Percentiles rank a stretch among this genome's conserved stretches.
phyloP scores from a whole-genome alignment of 345 rosid species.

The Salix suchowensis region DNA sequence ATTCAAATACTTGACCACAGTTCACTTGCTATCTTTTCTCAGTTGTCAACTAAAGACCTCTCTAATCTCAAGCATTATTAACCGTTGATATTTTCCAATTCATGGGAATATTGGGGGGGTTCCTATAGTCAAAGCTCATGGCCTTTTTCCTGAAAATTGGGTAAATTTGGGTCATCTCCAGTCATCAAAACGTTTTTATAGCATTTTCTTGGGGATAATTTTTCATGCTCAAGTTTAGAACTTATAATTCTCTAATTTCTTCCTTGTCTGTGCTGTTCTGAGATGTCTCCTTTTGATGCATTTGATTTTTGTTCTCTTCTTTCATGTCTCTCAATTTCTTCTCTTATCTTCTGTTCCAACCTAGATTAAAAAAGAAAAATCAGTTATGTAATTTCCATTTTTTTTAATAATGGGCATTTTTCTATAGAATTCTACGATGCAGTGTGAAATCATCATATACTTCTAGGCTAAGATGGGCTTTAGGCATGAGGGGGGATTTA shows the following conservation, averaged over 20 bases:
- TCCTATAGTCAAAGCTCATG: background rate
- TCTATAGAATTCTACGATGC: background rate
- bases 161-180: background rate
- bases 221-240: background rate
- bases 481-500: background rate
- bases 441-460: background rate
- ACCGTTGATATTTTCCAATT: no score
- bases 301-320: background rate
- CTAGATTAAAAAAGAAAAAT: background rate
- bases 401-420: background rate
- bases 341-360: background rate
- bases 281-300: background rate
- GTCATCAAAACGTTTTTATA: background rate
- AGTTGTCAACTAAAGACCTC: no score
- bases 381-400: background rate
- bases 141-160: background rate
- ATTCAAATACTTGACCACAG: no score
- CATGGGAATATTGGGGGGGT: no score
- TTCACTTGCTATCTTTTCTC: no score
- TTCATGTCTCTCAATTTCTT: background rate
- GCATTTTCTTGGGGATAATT: background rate
- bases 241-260: background rate
- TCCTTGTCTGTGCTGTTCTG: background rate
- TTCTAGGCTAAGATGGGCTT: background rate
- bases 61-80: no score